Conservation (phyloP, 169 alveolate species). For the Cyclospora cayetanensis region DNA sequence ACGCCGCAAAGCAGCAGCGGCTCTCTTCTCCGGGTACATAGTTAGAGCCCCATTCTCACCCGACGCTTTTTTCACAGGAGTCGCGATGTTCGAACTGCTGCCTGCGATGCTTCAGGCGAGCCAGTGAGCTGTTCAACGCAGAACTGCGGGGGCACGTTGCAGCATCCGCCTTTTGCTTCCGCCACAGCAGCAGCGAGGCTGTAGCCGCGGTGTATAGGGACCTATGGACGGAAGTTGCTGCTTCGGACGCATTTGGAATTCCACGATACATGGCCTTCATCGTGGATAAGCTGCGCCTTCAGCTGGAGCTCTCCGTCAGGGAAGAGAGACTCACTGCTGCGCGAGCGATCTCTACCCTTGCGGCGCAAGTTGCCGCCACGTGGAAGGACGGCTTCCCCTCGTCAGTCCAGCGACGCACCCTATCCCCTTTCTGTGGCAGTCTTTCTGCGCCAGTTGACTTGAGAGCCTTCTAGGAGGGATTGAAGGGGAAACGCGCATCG, state of each 20-base stretch:
- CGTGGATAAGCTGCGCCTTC: slow-evolving; percentile 11
- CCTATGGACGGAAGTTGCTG: slow-evolving; percentile 53
- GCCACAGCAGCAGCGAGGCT: slow-evolving; percentile 44
- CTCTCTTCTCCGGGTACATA: too few relatives aligned
- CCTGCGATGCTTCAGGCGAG: slow-evolving; percentile 22
- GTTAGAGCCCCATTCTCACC: too few relatives aligned
- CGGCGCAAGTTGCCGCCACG: slow-evolving; percentile 45
- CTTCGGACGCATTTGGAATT: slow-evolving; percentile 57
- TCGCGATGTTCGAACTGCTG: too few relatives aligned
- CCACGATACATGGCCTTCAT: slow-evolving; percentile 31
- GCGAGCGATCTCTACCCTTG: slow-evolving; percentile 39
- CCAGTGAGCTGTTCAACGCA: slow-evolving; percentile 48
- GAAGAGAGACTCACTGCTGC: slow-evolving; percentile 62
- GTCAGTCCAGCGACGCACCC: too few relatives aligned
- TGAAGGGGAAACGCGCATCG: too few relatives aligned
- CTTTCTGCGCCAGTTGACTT: too few relatives aligned
- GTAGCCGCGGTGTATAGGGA: slow-evolving; percentile 56
- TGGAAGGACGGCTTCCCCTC: slow-evolving; percentile 44
- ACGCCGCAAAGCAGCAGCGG: too few relatives aligned
- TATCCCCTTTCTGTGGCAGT: too few relatives aligned
- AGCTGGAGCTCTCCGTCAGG: slow-evolving; percentile 25
- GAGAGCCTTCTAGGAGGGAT: too few relatives aligned
- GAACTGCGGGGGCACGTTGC: slow-evolving; percentile 26
- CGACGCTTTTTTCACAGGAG: too few relatives aligned
- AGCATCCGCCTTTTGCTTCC: slow-evolving; percentile 46